Evolutionary conservation across 2,329 filamentous ascomycete species (phyloP).

Genomic region (Chaetomiaceae sp.): DNA sequence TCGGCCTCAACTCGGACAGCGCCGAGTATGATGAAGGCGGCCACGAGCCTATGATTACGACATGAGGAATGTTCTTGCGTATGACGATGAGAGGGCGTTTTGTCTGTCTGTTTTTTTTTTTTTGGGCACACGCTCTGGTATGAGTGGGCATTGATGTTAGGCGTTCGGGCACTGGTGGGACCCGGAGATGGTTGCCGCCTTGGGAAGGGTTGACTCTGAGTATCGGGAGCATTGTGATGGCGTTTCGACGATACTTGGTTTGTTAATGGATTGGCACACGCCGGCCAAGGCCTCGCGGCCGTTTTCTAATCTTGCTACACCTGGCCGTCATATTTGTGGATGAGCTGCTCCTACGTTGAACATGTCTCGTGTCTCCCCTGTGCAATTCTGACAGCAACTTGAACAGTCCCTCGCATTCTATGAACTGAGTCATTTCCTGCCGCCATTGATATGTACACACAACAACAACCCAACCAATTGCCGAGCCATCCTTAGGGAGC

Average conservation of each 20-base stretch:
- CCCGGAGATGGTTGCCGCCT: background rate
- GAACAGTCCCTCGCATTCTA: background rate
- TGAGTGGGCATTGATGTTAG: conserved; percentile 2
- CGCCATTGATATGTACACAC: conserved; percentile 9
- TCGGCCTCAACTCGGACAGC: conserved; percentile 38
- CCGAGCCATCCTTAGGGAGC: no score
- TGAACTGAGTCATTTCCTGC: background rate
- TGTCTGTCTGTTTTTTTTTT: background rate
- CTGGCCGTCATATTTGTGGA: background rate
- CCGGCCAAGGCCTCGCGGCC: background rate
- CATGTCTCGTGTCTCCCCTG: background rate
- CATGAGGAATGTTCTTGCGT: conserved; percentile 30
- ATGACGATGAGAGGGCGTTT: conserved; percentile 5
- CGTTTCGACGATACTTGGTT: background rate
- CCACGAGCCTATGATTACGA: conserved; percentile 50
- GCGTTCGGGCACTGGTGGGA: conserved; percentile 11
- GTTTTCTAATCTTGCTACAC: background rate
- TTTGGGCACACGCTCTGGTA: conserved; percentile 6
- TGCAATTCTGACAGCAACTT: background rate
- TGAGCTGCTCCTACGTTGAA: no score
- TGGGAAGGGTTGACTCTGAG: conserved; percentile 2
- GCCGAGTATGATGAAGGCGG: conserved; percentile 36
- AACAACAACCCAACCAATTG: background rate
- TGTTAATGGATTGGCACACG: background rate
- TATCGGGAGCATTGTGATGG: conserved; percentile 1